Base-by-base conservation (phyloP, 441 rosid species). In the Pelargonium myrrhifolium region DNA sequence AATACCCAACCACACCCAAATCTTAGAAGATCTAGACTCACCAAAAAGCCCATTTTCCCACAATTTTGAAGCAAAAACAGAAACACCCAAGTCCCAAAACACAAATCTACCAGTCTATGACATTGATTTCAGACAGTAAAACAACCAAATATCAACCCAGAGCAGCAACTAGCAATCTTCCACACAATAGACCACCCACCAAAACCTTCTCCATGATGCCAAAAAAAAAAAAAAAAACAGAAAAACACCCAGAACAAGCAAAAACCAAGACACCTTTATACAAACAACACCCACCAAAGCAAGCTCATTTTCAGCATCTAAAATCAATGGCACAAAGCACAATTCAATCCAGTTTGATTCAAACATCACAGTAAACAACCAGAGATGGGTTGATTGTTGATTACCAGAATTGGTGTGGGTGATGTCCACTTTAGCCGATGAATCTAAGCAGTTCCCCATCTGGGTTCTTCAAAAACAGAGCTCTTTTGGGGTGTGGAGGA, bases 391-490 rank as follows among this genome's bases (percentile, higher is more conserved):
- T 14, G n/a, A 5, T 5, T 14, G 55, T 49, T 4, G 40, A 67
- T 76, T 86, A 87, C 94, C 94, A 39, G 86, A 79, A 81, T 81
- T 78, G 72, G 78, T 78, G 66, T 74, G 80, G 4, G 81, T 80
- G 69, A 77, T 79, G 67, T 89, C 86, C 0, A 87, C 89, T 84
- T 76, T 83, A 64, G 90, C 79, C 43, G 94, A 76, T 79, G 86
- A 87, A 76, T 59, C 67, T 43, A 89, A 80, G 80, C 96, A 92
- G 79, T 92, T 89, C 0, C 96, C 96, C 98, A 92, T 89, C 55
- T 20, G 28, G 59, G 47, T 15, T 49, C 66, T 61, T 43, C 56
- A 71, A 43, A 26, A 28, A 61, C 55, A 49, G 55, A 49, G 55
- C 55, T 49, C 6, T 49, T 4, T 49, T 26, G 31, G 55, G 20